A percentile compares a stretch with the other conserved stretches of the same genome.
phyloP scores from a whole-genome alignment of 1,284 basidiomycete species.

The Bjerkandera adusta region DNA sequence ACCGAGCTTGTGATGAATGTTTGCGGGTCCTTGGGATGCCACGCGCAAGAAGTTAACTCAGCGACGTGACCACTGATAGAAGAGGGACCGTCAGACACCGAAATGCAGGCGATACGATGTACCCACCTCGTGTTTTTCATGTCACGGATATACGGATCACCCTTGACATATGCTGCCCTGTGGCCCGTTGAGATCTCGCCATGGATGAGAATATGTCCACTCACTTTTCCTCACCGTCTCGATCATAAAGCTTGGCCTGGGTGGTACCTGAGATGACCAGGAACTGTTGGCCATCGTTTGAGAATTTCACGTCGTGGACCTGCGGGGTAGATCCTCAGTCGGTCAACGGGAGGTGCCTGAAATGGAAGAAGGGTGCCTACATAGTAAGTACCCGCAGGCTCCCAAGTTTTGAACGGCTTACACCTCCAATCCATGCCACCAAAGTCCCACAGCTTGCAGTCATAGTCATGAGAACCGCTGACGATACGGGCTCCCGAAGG shows the following conservation, averaged over 20 bases:
- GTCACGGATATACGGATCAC: constrained; percentile 97
- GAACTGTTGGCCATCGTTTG: constrained; percentile 82
- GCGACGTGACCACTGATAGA: constrained; percentile 85
- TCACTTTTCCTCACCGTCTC: constrained; percentile 88
- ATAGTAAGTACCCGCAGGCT: constrained; percentile 91
- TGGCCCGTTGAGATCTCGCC: constrained; percentile 48
- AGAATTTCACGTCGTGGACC: constrained; percentile 89
- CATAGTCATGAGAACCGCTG: constrained; percentile 95
- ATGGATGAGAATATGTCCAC: constrained; percentile 37
- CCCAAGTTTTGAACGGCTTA: constrained; percentile 95
- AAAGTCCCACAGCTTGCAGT: constrained; percentile 98
- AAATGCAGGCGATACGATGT: constrained; percentile 28
- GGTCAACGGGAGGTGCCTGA: constrained; percentile 12
- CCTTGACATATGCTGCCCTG: constrained; percentile 88
- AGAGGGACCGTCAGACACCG: constrained; percentile 4
- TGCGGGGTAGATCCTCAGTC: constrained; percentile 31
- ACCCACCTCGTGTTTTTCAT: constrained; percentile 92
- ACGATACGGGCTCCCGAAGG: constrained; percentile 89
- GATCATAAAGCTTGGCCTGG: constrained; percentile 86
- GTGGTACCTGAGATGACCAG: constrained; percentile 86
- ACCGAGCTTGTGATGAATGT: constrained; percentile 91
- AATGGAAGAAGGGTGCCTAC: constrained; percentile 45
- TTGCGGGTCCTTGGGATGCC: constrained; percentile 85
- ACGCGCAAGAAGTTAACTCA: constrained; percentile 86
- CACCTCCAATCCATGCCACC: constrained; percentile 92